A percentile compares a stretch with the other conserved stretches of the same genome.
Conservation (phyloP, 257 asterid genomes). For the Jasminum sambac region DNA sequence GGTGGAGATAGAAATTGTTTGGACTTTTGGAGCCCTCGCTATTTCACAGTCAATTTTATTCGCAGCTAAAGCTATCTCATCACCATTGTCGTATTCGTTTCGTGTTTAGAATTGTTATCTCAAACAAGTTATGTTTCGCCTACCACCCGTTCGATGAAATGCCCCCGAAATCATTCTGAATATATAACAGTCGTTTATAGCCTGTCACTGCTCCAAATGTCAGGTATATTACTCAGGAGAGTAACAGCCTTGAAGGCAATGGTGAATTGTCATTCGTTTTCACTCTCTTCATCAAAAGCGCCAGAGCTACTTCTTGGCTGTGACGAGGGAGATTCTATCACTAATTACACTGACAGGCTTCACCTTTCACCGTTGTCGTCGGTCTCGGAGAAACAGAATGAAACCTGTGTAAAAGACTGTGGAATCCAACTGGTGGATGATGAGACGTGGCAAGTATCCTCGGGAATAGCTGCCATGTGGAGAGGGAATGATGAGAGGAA, state of each 20-base stretch:
- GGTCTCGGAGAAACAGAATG: constrained; percentile 32
- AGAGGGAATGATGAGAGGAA: constrained; percentile 33
- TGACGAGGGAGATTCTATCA: constrained; percentile 27
- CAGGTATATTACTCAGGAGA: constrained; percentile 29
- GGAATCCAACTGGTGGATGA: constrained; percentile 61
- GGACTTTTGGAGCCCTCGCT: too few relatives aligned
- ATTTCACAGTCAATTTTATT: too few relatives aligned
- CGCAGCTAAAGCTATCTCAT: too few relatives aligned
- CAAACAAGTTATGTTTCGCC: not conserved
- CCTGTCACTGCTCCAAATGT: constrained; percentile 24
- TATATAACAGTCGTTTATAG: not conserved
- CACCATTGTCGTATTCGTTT: not conserved
- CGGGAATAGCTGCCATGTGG: constrained; percentile 68
- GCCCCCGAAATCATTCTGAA: constrained; percentile 20
- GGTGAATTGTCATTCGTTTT: constrained; percentile 17
- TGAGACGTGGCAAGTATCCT: constrained; percentile 66
- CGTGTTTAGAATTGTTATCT: not conserved
- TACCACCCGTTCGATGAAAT: constrained; percentile 38
- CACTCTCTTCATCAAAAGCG: constrained; percentile 30
- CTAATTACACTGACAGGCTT: constrained; percentile 28
- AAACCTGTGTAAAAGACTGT: constrained; percentile 32
- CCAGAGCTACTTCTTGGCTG: constrained; percentile 16
- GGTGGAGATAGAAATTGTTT: too few relatives aligned
- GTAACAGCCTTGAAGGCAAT: constrained; percentile 22
- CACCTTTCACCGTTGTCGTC: constrained; percentile 58